These are phyloP conservation scores for Ganoderma multipileum DNA, from an alignment of 1,284 basidiomycete genomes.

Conservation along the genomic window DNA sequence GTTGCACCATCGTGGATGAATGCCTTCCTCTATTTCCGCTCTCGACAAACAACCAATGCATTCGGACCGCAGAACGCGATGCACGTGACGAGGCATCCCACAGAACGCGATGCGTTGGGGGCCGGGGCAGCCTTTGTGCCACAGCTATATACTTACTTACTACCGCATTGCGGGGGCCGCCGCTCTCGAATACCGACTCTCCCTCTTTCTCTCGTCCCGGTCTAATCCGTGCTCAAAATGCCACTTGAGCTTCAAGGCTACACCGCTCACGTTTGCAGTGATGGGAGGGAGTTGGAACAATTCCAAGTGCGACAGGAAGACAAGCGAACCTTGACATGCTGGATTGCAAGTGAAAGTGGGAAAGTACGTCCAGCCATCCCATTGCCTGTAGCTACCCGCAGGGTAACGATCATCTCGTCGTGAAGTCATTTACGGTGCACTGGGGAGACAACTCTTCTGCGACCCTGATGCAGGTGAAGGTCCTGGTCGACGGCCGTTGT, in stretches of 20 bases:
- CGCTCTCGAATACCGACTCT: background rate
- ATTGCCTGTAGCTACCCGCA: background rate
- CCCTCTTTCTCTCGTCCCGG: background rate
- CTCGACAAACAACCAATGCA: no score
- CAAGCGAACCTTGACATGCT: constrained; percentile 18
- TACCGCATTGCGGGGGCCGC: background rate
- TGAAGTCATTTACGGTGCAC: constrained; percentile 8
- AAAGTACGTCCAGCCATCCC: background rate
- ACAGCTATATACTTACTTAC: no score
- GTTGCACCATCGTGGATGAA: no score
- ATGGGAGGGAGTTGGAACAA: constrained; percentile 18
- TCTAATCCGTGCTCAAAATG: constrained; percentile 5
- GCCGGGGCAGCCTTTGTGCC: no score
- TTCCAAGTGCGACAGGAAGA: constrained; percentile 11
- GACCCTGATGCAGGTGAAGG: constrained; percentile 1
- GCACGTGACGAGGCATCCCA: no score
- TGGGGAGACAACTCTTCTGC: constrained; percentile 1
- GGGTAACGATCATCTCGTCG: background rate
- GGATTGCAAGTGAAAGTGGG: constrained; percentile 22
- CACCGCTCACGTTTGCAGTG: constrained; percentile 15
- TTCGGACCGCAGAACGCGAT: no score
- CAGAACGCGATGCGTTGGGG: no score
- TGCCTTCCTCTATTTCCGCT: no score
- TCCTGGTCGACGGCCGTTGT: constrained; percentile 6
- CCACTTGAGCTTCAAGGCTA: constrained; percentile 12